Evolutionary conservation across 2,329 filamentous ascomycete species (phyloP).

Genomic region (Penicillium sp.): DNA sequence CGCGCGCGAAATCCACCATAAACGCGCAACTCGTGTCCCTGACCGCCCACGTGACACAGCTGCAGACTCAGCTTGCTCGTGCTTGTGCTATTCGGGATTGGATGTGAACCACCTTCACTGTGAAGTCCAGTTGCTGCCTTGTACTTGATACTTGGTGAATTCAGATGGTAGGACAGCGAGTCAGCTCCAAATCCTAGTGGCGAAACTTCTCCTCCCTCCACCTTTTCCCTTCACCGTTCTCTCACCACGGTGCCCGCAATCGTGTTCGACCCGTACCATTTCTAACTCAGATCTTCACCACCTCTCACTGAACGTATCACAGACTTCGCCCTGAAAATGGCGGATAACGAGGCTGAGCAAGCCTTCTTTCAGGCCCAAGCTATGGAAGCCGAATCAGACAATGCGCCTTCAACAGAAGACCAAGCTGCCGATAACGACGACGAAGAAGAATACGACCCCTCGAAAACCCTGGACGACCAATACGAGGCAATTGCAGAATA

Average conservation of each 20-base stretch:
- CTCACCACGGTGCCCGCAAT: background rate
- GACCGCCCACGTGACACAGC: conserved; percentile 35
- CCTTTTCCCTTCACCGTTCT: background rate
- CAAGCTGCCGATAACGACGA: conserved; percentile 43
- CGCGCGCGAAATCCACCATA: conserved; percentile 13
- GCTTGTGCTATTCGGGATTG: conserved; percentile 26
- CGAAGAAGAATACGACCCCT: conserved; percentile 57
- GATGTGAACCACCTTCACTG: background rate
- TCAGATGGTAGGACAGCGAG: background rate
- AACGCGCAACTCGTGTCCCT: conserved; percentile 31
- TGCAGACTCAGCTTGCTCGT: background rate
- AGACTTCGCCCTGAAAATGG: conserved; percentile 40
- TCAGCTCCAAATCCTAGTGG: background rate
- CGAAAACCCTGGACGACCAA: conserved; percentile 48
- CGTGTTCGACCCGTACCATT: background rate
- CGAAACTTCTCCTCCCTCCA: background rate
- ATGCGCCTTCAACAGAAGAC: conserved; percentile 49
- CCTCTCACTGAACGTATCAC: conserved; percentile 6
- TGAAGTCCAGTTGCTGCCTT: background rate
- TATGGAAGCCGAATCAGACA: conserved; percentile 40
- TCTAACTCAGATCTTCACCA: background rate
- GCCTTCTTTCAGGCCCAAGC: conserved; percentile 54
- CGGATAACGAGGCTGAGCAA: conserved; percentile 54
- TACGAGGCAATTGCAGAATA: conserved; percentile 36
- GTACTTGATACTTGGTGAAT: background rate